A percentile compares a stretch with the other conserved stretches of the same genome.
These are phyloP conservation scores for Gentiana straminea DNA, from an alignment of 257 asterid species.

Conservation along the genomic window DNA sequence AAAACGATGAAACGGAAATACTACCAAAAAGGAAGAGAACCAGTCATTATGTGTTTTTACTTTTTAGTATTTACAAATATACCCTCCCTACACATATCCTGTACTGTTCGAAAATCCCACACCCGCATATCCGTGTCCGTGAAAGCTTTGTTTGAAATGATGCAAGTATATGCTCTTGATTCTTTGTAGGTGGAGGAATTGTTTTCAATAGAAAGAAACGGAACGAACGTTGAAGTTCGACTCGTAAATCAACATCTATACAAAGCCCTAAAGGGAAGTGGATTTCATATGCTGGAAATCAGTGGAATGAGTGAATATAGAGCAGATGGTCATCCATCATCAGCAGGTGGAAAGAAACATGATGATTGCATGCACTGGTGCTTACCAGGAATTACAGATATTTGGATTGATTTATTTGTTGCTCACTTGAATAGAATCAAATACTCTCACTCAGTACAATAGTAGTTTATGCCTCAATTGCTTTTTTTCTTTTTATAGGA, in stretches of 20 bases:
- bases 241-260: constrained; percentile 66
- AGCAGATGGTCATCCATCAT: constrained; percentile 88
- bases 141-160: no score
- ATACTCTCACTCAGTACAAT: not conserved
- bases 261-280: constrained; percentile 45
- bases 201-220: constrained; percentile 48
- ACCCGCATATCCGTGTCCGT: no score
- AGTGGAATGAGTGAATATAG: constrained; percentile 69
- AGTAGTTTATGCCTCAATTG: no score
- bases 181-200: constrained; percentile 58
- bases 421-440: constrained; percentile 36
- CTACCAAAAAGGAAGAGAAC: no score
- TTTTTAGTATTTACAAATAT: no score
- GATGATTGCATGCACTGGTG: constrained; percentile 99
- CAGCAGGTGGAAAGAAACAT: constrained; percentile 76
- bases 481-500: no score
- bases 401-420: constrained; percentile 78
- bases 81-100: no score
- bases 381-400: constrained; percentile 86
- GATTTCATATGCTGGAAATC: constrained; percentile 50
- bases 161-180: not conserved
- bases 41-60: no score
- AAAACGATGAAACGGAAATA: no score
- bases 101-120: no score
- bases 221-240: constrained; percentile 82